phyloP scores from a whole-genome alignment of 257 asterid genomes.

The Knoxia roxburghii region DNA sequence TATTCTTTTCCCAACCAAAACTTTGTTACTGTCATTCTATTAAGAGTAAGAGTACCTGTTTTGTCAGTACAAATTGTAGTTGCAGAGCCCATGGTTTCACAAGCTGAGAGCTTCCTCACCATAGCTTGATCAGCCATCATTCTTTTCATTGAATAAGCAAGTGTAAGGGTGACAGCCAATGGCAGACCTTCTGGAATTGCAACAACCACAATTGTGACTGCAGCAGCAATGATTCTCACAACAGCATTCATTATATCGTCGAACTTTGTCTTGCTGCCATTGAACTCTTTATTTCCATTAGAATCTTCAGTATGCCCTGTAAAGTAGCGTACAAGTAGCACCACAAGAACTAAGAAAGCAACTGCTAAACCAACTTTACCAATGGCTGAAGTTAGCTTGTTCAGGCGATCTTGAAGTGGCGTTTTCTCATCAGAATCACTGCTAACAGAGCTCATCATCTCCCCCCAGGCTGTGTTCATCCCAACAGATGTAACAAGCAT shows the following conservation, averaged over 20 bases:
- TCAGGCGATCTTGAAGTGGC: conserved; percentile 42
- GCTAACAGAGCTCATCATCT: conserved; percentile 43
- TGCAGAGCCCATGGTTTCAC: conserved; percentile 57
- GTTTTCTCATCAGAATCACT: conserved; percentile 32
- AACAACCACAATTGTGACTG: conserved; percentile 46
- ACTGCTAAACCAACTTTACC: conserved; percentile 45
- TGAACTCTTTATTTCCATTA: conserved; percentile 32
- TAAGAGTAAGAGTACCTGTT: conserved; percentile 43
- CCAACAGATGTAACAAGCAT: conserved; percentile 45
- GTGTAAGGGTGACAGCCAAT: conserved; percentile 49
- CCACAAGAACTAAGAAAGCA: conserved; percentile 40
- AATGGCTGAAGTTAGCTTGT: conserved; percentile 38
- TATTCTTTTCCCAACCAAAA: conserved; percentile 34
- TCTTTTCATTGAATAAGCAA: conserved; percentile 50
- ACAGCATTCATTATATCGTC: conserved; percentile 40
- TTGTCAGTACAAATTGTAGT: conserved; percentile 46
- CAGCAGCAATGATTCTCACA: conserved; percentile 36
- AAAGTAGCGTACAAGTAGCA: conserved; percentile 36
- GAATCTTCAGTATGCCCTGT: conserved; percentile 35
- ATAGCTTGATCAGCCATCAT: conserved; percentile 57
- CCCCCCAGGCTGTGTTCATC: conserved; percentile 47
- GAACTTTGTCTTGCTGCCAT: conserved; percentile 23
- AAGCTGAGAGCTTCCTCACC: conserved; percentile 52
- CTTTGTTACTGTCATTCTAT: conserved; percentile 41
- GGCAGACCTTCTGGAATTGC: conserved; percentile 61